Evolutionary conservation across 2,329 filamentous ascomycete species (phyloP).

Genomic region (Venturia effusa): DNA sequence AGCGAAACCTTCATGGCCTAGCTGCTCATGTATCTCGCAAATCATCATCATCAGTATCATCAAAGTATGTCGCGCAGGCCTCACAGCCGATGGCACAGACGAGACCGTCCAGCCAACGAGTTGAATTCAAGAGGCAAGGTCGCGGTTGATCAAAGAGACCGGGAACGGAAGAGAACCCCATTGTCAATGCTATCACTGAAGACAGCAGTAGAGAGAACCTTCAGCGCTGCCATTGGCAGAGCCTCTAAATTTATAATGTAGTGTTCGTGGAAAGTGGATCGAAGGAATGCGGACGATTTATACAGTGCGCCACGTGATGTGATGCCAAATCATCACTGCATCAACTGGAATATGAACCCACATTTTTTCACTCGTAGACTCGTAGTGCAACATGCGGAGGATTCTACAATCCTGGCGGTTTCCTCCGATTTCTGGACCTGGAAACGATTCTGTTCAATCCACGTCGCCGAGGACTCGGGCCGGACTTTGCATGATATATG

Average conservation of each 20-base stretch:
- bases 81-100: not conserved
- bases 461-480: not conserved
- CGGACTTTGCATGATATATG: not conserved
- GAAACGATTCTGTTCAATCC: not conserved
- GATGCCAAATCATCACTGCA: no score
- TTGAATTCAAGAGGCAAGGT: not conserved
- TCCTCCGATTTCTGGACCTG: not conserved
- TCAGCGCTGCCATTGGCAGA: constrained; percentile 1
- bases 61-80: not conserved
- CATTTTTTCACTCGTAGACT: no score
- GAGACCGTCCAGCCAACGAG: not conserved
- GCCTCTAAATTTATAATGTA: not conserved
- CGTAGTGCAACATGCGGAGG: not conserved
- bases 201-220: constrained; percentile 1
- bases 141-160: not conserved
- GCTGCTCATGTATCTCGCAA: no score
- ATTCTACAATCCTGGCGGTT: not conserved
- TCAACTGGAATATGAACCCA: no score
- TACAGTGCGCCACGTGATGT: not conserved
- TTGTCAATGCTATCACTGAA: not conserved
- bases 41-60: not conserved
- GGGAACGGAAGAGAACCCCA: constrained; percentile 4
- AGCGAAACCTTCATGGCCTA: no score
- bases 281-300: not conserved
- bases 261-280: not conserved